These are phyloP conservation scores for Colletotrichum spinosum DNA, from an alignment of 2,329 filamentous ascomycete species.

Conservation along the genomic window DNA sequence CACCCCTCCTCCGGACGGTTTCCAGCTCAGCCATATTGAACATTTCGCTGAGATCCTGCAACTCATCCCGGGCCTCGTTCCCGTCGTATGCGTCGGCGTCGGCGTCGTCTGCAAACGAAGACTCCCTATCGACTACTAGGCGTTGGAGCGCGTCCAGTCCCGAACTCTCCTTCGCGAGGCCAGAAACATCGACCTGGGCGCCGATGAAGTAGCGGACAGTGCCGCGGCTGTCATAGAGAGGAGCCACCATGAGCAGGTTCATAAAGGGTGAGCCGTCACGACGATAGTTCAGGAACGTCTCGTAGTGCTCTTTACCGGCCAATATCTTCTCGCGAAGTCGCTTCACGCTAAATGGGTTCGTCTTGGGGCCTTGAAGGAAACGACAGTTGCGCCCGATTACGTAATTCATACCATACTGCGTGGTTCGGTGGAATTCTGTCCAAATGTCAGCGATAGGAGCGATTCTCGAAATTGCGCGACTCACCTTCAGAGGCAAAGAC, in stretches of 20 bases:
- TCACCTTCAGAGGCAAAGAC: slow-evolving; percentile 81
- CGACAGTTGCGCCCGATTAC: slow-evolving; percentile 82
- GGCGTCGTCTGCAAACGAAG: slow-evolving; percentile 38
- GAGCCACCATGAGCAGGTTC: slow-evolving; percentile 81
- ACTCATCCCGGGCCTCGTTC: slow-evolving; percentile 60
- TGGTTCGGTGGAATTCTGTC: slow-evolving; percentile 78
- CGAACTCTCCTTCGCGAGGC: slow-evolving; percentile 73
- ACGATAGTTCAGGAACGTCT: slow-evolving; percentile 81
- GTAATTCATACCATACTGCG: slow-evolving; percentile 80
- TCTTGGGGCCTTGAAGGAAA: slow-evolving; percentile 81
- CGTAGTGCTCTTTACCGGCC: slow-evolving; percentile 76
- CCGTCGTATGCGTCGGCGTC: slow-evolving; percentile 41
- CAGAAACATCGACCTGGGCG: slow-evolving; percentile 78
- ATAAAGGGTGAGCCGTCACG: slow-evolving; percentile 83
- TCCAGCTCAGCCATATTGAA: slow-evolving; percentile 76
- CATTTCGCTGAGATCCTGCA: slow-evolving; percentile 76
- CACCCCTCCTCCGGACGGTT: slow-evolving; percentile 71
- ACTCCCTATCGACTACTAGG: slow-evolving; percentile 53
- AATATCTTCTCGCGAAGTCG: slow-evolving; percentile 71
- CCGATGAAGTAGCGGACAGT: slow-evolving; percentile 76
- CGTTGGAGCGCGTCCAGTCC: slow-evolving; percentile 72
- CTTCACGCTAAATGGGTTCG: slow-evolving; percentile 70
- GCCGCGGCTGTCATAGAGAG: slow-evolving; percentile 75
- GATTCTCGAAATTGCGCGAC: slow-evolving; percentile 14
- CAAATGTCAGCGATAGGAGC: background rate